These are phyloP conservation scores for Cryptosporidium andersoni DNA, from an alignment of 169 alveolate species.

Conservation along the genomic window DNA sequence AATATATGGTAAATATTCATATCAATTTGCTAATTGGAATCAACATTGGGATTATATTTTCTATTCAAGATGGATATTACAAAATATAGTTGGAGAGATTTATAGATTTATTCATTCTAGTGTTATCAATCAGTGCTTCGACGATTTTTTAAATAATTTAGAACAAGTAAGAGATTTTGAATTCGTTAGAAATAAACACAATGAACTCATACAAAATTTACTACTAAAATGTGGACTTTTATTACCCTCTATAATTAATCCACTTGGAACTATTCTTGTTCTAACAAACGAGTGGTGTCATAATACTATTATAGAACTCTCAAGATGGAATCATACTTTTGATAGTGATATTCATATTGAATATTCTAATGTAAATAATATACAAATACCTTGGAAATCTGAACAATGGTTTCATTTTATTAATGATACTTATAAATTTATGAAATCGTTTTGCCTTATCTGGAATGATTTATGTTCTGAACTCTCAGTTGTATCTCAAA, in stretches of 20 bases:
- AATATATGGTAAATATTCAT: neutral
- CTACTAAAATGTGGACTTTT: constrained; percentile 24
- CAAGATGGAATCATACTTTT: constrained; percentile 40
- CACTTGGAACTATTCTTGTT: constrained; percentile 32
- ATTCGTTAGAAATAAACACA: constrained; percentile 10
- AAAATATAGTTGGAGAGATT: constrained; percentile 27
- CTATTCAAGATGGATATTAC: constrained; percentile 65
- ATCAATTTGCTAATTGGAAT: neutral
- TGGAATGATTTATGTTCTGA: constrained; percentile 52
- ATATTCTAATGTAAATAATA: neutral
- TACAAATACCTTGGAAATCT: constrained; percentile 12
- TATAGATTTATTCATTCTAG: constrained; percentile 32
- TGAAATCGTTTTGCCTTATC: constrained; percentile 26
- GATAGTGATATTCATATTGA: neutral
- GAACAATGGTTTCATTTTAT: constrained; percentile 5
- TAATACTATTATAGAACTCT: neutral
- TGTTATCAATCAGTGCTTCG: constrained; percentile 4
- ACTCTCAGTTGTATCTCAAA: constrained; percentile 35
- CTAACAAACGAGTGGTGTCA: constrained; percentile 44
- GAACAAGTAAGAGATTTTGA: constrained; percentile 34
- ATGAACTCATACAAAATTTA: constrained; percentile 36
- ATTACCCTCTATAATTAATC: constrained; percentile 31
- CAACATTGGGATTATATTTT: constrained; percentile 48
- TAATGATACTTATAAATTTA: constrained; percentile 9
- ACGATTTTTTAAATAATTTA: constrained; percentile 6